phyloP scores from a whole-genome alignment of 768 basidiomycete genomes.

The Trametes elegans region DNA sequence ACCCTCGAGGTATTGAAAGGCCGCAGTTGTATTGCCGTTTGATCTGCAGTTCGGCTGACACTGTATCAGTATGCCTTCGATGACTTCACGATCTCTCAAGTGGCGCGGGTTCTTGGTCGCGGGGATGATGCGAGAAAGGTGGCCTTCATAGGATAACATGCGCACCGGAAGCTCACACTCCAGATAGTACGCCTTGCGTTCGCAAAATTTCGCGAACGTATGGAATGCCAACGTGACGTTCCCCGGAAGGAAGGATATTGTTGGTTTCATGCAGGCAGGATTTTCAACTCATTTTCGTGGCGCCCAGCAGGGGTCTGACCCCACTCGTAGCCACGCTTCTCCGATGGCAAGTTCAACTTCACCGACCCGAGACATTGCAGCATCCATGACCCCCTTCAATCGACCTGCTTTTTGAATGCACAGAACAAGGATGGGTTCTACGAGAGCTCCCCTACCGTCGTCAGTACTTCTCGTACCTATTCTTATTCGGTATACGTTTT shows the following conservation, averaged over 20 bases:
- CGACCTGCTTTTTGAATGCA: conserved; percentile 61
- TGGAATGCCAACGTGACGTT: conserved; percentile 59
- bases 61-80: conserved; percentile 54
- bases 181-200: conserved; percentile 50
- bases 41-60: too few species aligned
- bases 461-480: conserved; percentile 21
- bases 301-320: too few species aligned
- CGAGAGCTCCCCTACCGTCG: conserved; percentile 60
- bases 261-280: conserved; percentile 60
- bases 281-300: too few species aligned
- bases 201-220: conserved; percentile 55
- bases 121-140: conserved; percentile 52
- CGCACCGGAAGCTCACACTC: neutral
- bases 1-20: conserved; percentile 47
- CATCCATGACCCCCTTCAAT: conserved; percentile 52
- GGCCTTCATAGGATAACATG: neutral
- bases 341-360: conserved; percentile 57
- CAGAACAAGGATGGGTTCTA: conserved; percentile 61
- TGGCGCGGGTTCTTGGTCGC: conserved; percentile 53
- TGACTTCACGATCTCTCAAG: conserved; percentile 65
- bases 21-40: neutral
- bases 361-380: conserved; percentile 70
- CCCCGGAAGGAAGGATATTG: conserved; percentile 42
- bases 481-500: neutral
- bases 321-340: conserved; percentile 56